phyloP scores from a whole-genome alignment of 2,329 filamentous ascomycete species.

The Cryphonectria nitschkei region DNA sequence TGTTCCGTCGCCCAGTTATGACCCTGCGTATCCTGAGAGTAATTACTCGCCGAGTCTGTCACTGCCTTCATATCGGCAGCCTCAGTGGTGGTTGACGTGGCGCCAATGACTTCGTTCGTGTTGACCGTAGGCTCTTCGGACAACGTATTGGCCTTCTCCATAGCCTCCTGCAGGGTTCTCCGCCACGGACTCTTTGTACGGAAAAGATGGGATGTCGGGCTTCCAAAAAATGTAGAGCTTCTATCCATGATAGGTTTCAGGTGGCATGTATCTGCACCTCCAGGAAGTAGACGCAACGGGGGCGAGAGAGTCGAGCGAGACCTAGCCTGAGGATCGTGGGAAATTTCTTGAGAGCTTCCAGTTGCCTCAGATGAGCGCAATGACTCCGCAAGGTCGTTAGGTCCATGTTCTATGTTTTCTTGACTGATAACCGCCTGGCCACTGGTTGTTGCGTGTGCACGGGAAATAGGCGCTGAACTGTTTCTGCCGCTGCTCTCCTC shows the following conservation, averaged over 20 bases:
- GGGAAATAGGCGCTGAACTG: not conserved
- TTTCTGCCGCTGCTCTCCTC: conserved; percentile 12
- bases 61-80: conserved; percentile 39
- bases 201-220: conserved; percentile 55
- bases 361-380: not conserved
- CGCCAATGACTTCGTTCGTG: conserved; percentile 14
- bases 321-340: not conserved
- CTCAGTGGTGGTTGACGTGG: conserved; percentile 39
- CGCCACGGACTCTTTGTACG: conserved; percentile 60
- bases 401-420: too few species aligned
- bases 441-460: not conserved
- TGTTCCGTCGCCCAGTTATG: conserved; percentile 16
- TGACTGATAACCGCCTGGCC: not conserved
- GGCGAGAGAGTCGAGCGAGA: conserved; percentile 11
- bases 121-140: conserved; percentile 5
- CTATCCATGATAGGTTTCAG: conserved; percentile 35
- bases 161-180: conserved; percentile 52
- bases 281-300: conserved; percentile 16
- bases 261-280: not conserved
- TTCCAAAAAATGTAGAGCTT: conserved; percentile 56
- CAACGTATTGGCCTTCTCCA: conserved; percentile 36
- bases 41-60: conserved; percentile 53
- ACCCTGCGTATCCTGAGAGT: conserved; percentile 45
- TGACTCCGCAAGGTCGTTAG: not conserved
- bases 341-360: not conserved